Base-by-base conservation (phyloP, 164 flowering plant species). In the Macadamia integrifolia region DNA sequence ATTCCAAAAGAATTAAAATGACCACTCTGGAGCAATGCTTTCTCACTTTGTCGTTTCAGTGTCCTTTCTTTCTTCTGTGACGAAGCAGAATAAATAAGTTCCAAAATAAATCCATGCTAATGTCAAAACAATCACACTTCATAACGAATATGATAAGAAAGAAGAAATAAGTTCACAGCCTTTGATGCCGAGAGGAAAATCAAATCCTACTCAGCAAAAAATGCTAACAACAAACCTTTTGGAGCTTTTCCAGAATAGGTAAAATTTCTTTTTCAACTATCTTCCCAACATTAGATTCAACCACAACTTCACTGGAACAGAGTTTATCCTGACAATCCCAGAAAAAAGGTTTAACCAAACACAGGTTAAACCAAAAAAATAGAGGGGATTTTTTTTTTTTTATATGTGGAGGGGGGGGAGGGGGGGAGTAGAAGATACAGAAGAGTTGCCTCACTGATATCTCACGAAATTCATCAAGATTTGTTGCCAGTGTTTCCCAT, bases 401-500 rank as follows among this genome's bases (percentile, higher is more conserved):
- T n/a, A n/a, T n/a, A n/a, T n/a, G n/a, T n/a, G n/a, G n/a, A n/a
- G n/a, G n/a, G n/a, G n/a, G n/a, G n/a, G n/a, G n/a, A n/a, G n/a
- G n/a, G n/a, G n/a, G 23, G 23, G 23, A 23, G 23, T 23, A 23
- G 23, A 23, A 23, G 23, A 23, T 23, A 23, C 23, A 23, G 29
- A 28, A 70, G 44, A 52, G 53, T 40, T 5, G 12, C 14, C 90
- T 70, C 84, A 93, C 98, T 75, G 61, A 79, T 71, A 83, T 79
- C 64, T 75, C 72, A 1, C 35, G 79, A 78, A 91, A 91, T 73
- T 89, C 98, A 62, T 87, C 88, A 53, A 91, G 86, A 75, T 87
- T 86, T 18, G 97, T 88, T 32, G 98, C 97, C 66, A 91, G 78
- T 62, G 96, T 91, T 80, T 93, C 88, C 98, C 98, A 93, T 46